A percentile compares a stretch with the other conserved stretches of the same genome.
Evolutionary conservation across 2,329 filamentous ascomycete genomes (phyloP).

Genomic region (Madurella mycetomatis): DNA sequence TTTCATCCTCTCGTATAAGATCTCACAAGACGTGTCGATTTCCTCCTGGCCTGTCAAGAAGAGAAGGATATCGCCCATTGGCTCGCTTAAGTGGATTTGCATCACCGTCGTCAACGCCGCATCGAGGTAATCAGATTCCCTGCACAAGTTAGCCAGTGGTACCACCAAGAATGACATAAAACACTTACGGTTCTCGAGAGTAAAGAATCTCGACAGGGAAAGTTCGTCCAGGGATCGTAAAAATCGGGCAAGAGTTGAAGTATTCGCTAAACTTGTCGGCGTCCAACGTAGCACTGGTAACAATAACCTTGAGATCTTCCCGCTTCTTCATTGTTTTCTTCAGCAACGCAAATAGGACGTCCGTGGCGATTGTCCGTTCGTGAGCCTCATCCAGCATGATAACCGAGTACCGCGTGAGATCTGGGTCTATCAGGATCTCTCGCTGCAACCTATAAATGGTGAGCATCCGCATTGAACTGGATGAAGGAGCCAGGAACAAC

Average conservation of each 20-base stretch:
- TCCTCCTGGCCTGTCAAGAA: constrained; percentile 98
- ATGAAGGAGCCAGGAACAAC: not conserved
- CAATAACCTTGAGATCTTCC: constrained; percentile 87
- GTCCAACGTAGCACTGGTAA: constrained; percentile 93
- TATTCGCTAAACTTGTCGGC: constrained; percentile 97
- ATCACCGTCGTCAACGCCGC: constrained; percentile 93
- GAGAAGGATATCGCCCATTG: constrained; percentile 87
- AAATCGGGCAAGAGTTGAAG: constrained; percentile 93
- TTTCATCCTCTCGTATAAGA: constrained; percentile 93
- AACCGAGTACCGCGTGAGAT: constrained; percentile 83
- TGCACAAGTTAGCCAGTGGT: constrained; percentile 7
- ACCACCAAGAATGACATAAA: not conserved
- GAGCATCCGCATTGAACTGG: not conserved
- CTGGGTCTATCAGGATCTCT: constrained; percentile 88
- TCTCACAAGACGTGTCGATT: constrained; percentile 92
- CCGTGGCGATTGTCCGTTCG: constrained; percentile 92
- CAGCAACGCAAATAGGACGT: constrained; percentile 87
- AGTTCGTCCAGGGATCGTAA: constrained; percentile 91
- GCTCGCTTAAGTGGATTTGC: constrained; percentile 95
- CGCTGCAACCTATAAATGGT: constrained; percentile 57
- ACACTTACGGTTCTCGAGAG: constrained; percentile 67
- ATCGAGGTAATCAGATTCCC: constrained; percentile 89
- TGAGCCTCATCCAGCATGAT: constrained; percentile 99
- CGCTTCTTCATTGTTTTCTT: constrained; percentile 88
- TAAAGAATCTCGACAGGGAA: constrained; percentile 97